Evolutionary conservation across 352 stramenopile genomes (phyloP).

Genomic region (Lagenidium sp.): DNA sequence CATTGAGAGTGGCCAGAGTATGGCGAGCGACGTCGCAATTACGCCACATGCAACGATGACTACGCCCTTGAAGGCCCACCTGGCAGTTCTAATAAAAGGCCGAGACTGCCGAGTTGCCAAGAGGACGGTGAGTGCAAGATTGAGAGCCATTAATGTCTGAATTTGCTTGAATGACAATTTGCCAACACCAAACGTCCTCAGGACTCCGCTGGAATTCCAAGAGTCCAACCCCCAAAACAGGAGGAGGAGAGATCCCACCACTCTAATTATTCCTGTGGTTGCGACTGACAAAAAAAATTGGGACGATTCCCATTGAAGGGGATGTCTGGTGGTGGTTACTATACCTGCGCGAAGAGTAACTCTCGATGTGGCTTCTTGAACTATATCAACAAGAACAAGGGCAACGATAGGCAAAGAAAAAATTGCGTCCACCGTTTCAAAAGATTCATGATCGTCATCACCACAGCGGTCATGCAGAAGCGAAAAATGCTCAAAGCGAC

Average conservation of each 20-base stretch:
- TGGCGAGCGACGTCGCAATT: slow-evolving; percentile 48
- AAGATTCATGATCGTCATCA: slow-evolving; percentile 25
- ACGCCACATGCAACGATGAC: slow-evolving; percentile 1
- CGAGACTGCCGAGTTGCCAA: too few relatives aligned
- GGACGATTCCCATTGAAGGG: slow-evolving; percentile 67
- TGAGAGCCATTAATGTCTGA: slow-evolving; percentile 91
- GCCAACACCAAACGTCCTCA: slow-evolving; percentile 47
- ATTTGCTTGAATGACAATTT: slow-evolving; percentile 85
- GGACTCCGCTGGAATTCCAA: slow-evolving; percentile 61
- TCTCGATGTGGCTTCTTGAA: slow-evolving; percentile 94
- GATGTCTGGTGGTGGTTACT: slow-evolving; percentile 43
- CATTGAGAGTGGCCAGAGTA: too few relatives aligned
- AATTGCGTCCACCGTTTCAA: slow-evolving; percentile 43
- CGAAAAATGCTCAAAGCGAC: slow-evolving; percentile 65
- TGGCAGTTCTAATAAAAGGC: too few relatives aligned
- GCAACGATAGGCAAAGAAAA: slow-evolving; percentile 92
- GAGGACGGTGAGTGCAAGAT: slow-evolving; percentile 92
- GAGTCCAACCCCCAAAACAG: slow-evolving; percentile 80
- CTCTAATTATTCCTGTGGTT: slow-evolving; percentile 69
- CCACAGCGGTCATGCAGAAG: slow-evolving; percentile 37
- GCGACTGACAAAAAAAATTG: slow-evolving; percentile 46
- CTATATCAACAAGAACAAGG: slow-evolving; percentile 90
- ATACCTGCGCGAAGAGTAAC: slow-evolving; percentile 87
- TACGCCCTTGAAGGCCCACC: slow-evolving; percentile 74
- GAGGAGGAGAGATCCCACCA: slow-evolving; percentile 76